Evolutionary conservation across 768 basidiomycete species (phyloP).

Genomic region (Agrocybe chaxingu): DNA sequence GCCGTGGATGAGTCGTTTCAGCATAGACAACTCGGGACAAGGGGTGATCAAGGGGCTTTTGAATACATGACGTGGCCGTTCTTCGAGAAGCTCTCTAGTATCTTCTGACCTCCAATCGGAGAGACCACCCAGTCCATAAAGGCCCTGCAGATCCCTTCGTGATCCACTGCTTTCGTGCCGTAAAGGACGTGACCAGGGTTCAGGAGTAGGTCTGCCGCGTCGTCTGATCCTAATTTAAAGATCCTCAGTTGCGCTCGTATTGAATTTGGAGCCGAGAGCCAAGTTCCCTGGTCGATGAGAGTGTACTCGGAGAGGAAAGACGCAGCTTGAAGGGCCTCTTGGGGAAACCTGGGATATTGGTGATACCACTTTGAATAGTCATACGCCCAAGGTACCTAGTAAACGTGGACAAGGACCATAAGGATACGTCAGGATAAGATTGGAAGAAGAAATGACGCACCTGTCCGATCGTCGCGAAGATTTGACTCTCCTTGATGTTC

Average conservation of each 20-base stretch:
- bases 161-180: conserved; percentile 22
- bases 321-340: conserved; percentile 46
- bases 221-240: conserved; percentile 40
- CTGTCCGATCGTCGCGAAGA: conserved; percentile 50
- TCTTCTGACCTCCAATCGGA: conserved; percentile 40
- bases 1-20: no score
- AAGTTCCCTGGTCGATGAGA: conserved; percentile 48
- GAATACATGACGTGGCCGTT: conserved; percentile 26
- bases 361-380: conserved; percentile 58
- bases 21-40: no score
- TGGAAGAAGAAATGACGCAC: conserved; percentile 16
- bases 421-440: not conserved
- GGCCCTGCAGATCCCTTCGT: conserved; percentile 25
- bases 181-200: conserved; percentile 47
- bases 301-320: conserved; percentile 49
- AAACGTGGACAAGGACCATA: not conserved
- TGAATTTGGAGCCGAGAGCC: conserved; percentile 36
- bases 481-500: conserved; percentile 51
- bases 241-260: conserved; percentile 31
- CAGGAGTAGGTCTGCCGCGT: conserved; percentile 37
- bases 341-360: conserved; percentile 51
- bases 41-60: conserved; percentile 17
- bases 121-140: conserved; percentile 45
- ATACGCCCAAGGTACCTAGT: conserved; percentile 52
- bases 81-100: conserved; percentile 36